These are phyloP conservation scores for Apiotrichum gamsii DNA, from an alignment of 1,284 basidiomycete species.

Conservation along the genomic window DNA sequence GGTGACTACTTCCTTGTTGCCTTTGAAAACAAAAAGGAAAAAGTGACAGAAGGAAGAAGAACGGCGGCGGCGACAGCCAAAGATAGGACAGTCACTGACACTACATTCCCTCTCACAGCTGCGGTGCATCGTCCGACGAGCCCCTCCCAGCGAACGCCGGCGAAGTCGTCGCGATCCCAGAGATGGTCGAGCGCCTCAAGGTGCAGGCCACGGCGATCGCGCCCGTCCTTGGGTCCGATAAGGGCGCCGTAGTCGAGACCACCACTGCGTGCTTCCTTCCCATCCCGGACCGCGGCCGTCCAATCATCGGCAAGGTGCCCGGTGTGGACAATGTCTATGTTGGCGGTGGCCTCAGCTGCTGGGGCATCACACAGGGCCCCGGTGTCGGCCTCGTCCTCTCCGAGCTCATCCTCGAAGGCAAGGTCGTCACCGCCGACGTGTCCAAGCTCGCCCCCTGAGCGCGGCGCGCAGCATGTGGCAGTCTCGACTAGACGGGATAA, in stretches of 20 bases:
- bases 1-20: too few species aligned
- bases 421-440: constrained; percentile 51
- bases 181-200: constrained; percentile 47
- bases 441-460: constrained; percentile 46
- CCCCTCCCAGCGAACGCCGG: constrained; percentile 45
- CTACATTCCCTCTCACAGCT: constrained; percentile 27
- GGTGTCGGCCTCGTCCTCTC: constrained; percentile 53
- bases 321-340: constrained; percentile 49
- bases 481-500: too few species aligned
- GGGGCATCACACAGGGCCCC: constrained; percentile 47
- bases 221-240: constrained; percentile 40
- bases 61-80: not conserved
- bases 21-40: too few species aligned
- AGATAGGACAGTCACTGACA: not conserved
- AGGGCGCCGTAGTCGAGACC: constrained; percentile 42
- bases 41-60: too few species aligned
- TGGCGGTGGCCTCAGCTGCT: constrained; percentile 42
- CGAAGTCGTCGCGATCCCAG: constrained; percentile 43
- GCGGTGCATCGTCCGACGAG: constrained; percentile 43
- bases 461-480: too few species aligned
- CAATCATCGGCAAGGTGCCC: constrained; percentile 50
- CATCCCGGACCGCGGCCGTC: constrained; percentile 51
- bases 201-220: constrained; percentile 49
- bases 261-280: constrained; percentile 56
- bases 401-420: constrained; percentile 53